These are phyloP conservation scores for Rubroshorea leprosula DNA, from an alignment of 345 rosid species.

Conservation along the genomic window DNA sequence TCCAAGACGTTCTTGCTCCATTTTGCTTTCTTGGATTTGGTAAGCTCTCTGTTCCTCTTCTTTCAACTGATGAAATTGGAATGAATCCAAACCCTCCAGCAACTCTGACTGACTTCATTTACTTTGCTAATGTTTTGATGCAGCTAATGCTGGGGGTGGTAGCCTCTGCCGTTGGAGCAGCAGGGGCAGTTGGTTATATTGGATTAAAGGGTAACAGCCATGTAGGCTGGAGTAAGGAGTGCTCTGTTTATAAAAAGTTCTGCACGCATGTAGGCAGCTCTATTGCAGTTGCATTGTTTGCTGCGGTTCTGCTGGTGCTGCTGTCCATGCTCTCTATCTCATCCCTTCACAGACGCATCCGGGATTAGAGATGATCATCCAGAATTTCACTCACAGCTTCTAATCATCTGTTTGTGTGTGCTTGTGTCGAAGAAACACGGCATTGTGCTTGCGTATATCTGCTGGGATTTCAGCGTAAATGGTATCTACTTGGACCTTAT, in stretches of 20 bases:
- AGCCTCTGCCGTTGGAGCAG: slow-evolving; percentile 73
- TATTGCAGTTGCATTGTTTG: slow-evolving; percentile 39
- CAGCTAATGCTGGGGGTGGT: slow-evolving; percentile 72
- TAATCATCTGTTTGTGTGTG: neutral
- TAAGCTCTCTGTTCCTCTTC: neutral
- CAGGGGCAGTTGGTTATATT: slow-evolving; percentile 67
- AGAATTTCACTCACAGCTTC: neutral
- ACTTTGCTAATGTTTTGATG: slow-evolving; percentile 7
- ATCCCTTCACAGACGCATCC: slow-evolving; percentile 38
- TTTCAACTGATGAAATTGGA: too few relatives aligned
- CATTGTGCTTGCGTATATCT: too few relatives aligned
- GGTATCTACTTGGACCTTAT: too few relatives aligned
- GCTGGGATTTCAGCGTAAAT: neutral
- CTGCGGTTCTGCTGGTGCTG: slow-evolving; percentile 50
- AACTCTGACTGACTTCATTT: neutral
- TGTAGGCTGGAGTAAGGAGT: slow-evolving; percentile 44
- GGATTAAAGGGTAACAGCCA: slow-evolving; percentile 63
- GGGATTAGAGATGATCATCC: slow-evolving; percentile 21
- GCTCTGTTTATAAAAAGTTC: slow-evolving; percentile 50
- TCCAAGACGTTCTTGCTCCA: slow-evolving; percentile 31
- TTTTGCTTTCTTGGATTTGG: slow-evolving; percentile 34
- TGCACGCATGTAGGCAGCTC: slow-evolving; percentile 51
- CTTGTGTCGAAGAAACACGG: too few relatives aligned
- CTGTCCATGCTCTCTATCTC: slow-evolving; percentile 44
- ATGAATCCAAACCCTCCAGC: too few relatives aligned